Evolutionary conservation across 345 rosid species (phyloP), one percentile per base, ranked within the genome.

Genomic region (Pistacia vera): DNA sequence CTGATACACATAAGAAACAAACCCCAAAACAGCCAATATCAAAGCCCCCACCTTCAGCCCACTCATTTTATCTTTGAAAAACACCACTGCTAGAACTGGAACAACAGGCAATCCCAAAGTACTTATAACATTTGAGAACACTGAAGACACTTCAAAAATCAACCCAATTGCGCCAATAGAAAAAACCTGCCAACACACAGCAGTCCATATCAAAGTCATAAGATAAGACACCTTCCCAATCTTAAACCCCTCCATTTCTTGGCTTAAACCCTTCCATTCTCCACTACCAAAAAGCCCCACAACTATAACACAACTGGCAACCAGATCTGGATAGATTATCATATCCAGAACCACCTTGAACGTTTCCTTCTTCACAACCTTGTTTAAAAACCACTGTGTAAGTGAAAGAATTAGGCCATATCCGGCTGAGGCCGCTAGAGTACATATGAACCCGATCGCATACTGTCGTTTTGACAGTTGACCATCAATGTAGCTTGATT

Each of bases 11-110:
- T 82, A 88, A 0, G 87, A 86, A 66, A 80, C 3, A 52, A 86
- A 86, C 4, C 88, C 91, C 91, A 87, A 84, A 13, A 84, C n/a
- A 58, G 88, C 86, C 72, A 88, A 55, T 18, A 80, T 68, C 79
- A 88, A 67, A 4, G 91, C 68, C n/a, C 83, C 38, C 6, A 33
- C 82, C 74, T 88, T 88, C 0, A 81, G 20, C 0, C 88, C 88
- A 13, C 75, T 74, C 83, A 88, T 81, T 66, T 69, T 76, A 14
- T 88, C 91, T 11, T 79, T 65, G 74, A 84, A 86, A 64, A 86
- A 51, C 48, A 84, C 60, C 59, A 81, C 89, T 4, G 89, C 88
- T 2, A 86, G 2, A 20, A 84, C 66, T 2, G 89, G 88, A 67
- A 83, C 82, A 6, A 84, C 68, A 2, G 91, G 88, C 81, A 81